Base-by-base conservation (phyloP, 202 grass and related monocot species). In the Saccharum hybrid region DNA sequence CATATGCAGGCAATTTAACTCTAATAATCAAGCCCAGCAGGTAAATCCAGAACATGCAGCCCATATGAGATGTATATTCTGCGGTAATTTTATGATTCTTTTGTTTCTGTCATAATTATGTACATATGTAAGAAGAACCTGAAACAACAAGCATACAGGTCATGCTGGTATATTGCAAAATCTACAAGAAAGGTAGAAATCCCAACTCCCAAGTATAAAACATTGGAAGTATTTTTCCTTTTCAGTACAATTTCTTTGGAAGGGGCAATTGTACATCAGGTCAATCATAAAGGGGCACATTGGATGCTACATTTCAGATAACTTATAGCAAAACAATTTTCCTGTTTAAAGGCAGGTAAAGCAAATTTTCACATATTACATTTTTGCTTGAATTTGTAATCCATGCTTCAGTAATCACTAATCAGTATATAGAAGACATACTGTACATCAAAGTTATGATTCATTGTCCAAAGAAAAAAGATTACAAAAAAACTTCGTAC, bases 71-170 rank as follows among this genome's bases (percentile, higher is more conserved):
- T 72, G 68, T 3, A 49, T 49, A 49, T 72, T 72, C 66, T 71
- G 41, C 68, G 51, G 26, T 33, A 5, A 30, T 31, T 2, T 13
- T 56, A 36, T n/a, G 15, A 74, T 74, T 36, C 4, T 74, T 73
- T 74, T 74, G 4, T 56, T 22, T 37, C 5, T 49, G 23, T 2
- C 7, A 73, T 11, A 46, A 73, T 34, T 33, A 15, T 18, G 71
- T 33, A 51, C 30, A 52, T 16, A 19, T 51, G 14, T 33, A 33
- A 73, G 43, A 72, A 48, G 42, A 74, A 36, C 4, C 30, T 56
- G 71, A 74, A 74, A 31, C 16, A 78, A 61, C 10, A 78, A 64
- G 15, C 23, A 78, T 30, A 62, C 63, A 7, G 26, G 14, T 63
- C 14, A 28, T 43, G 14, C 8, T 23, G 43, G 16, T 26, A 77